Conservation (phyloP, 2,329 filamentous ascomycete genomes). For the Ophiocordyceps camponoti-rufipedis region DNA sequence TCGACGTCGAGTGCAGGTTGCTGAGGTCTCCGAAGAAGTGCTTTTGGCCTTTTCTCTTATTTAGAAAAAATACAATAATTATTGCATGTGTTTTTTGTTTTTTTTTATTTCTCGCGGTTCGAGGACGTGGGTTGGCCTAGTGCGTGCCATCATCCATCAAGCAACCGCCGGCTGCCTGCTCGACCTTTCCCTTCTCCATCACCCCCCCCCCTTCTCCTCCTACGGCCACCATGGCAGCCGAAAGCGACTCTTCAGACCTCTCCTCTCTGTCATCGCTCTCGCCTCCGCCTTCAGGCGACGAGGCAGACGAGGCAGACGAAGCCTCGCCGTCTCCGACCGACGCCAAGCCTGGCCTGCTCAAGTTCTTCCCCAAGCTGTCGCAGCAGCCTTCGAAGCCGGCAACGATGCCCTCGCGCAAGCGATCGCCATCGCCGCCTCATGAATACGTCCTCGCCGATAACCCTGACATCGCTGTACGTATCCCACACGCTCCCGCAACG, state of each 20-base stretch:
- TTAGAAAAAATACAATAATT: not conserved
- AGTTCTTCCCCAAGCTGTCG: slow-evolving; percentile 46
- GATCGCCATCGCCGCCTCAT: slow-evolving; percentile 75
- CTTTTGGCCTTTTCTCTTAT: not conserved
- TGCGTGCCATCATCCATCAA: slow-evolving; percentile 13
- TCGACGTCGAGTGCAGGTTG: not conserved
- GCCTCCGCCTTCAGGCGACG: slow-evolving; percentile 24
- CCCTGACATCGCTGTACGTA: slow-evolving; percentile 75
- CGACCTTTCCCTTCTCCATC: slow-evolving; percentile 10
- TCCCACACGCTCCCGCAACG: slow-evolving; percentile 1
- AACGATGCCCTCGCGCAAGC: slow-evolving; percentile 54
- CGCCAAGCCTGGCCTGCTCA: slow-evolving; percentile 41
- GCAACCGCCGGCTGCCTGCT: slow-evolving; percentile 14
- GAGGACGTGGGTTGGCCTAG: slow-evolving; percentile 9
- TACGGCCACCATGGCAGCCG: slow-evolving; percentile 31
- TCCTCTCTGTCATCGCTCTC: slow-evolving; percentile 36
- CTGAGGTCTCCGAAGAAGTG: not conserved
- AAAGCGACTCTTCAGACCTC: slow-evolving; percentile 45
- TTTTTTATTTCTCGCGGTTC: slow-evolving; percentile 11
- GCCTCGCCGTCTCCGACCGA: slow-evolving; percentile 16
- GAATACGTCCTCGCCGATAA: slow-evolving; percentile 84
- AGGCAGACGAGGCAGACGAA: slow-evolving; percentile 28
- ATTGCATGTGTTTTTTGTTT: slow-evolving; percentile 14
- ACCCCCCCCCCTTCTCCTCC: slow-evolving; percentile 7
- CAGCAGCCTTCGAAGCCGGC: slow-evolving; percentile 34